Conservation (phyloP, 202 grass and related monocot species). For the Setaria italica region DNA sequence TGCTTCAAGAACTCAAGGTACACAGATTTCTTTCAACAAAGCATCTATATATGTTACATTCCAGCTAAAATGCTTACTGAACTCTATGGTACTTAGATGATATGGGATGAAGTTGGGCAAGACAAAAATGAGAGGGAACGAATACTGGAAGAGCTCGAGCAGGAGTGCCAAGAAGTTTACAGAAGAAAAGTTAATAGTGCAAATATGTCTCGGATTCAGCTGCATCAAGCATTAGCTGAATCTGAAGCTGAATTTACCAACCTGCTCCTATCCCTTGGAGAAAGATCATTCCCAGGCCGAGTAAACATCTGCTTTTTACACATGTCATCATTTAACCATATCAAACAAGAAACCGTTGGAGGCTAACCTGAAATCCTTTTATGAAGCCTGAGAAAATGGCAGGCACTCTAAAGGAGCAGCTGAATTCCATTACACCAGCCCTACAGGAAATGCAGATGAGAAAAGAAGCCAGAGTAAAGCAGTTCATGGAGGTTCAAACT, state of each 20-base stretch:
- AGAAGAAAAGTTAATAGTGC: conserved; percentile 94
- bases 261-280: conserved; percentile 92
- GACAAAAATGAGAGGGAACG: conserved; percentile 74
- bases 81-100: conserved; percentile 65
- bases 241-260: conserved; percentile 94
- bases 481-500: conserved; percentile 81
- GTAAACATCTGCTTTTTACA: conserved; percentile 53
- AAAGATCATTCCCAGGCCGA: conserved; percentile 80
- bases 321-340: conserved; percentile 23
- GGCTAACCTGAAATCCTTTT: conserved; percentile 48
- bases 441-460: conserved; percentile 94
- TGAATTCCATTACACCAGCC: conserved; percentile 88
- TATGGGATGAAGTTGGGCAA: conserved; percentile 97
- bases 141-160: conserved; percentile 82
- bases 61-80: conserved; percentile 19
- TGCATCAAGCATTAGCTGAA: conserved; percentile 95
- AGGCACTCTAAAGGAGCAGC: conserved; percentile 90
- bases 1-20: conserved; percentile 96
- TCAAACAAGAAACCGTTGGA: conserved; percentile 25
- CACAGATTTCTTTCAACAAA: conserved; percentile 28
- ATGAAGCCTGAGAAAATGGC: conserved; percentile 87
- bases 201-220: conserved; percentile 72
- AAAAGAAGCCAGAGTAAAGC: conserved; percentile 81
- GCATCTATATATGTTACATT: conserved; percentile 6
- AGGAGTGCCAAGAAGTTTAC: conserved; percentile 88